These are phyloP conservation scores for Rhodotorula toruloides DNA, from an alignment of 768 basidiomycete genomes.

Conservation along the genomic window DNA sequence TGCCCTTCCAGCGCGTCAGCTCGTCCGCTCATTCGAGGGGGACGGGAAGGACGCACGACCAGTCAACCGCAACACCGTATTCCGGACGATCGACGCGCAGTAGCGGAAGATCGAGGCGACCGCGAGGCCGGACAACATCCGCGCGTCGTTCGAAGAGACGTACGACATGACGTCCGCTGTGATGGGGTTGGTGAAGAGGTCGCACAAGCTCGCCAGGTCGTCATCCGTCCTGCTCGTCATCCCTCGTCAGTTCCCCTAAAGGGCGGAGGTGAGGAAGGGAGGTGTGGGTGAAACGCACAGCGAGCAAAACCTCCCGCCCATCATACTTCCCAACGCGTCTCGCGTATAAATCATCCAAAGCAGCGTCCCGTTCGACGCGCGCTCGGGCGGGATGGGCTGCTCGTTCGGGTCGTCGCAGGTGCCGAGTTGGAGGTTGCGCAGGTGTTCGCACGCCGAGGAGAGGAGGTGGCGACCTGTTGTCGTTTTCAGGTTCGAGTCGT, in stretches of 20 bases:
- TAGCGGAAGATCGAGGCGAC: conserved; percentile 29
- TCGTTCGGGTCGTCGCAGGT: conserved; percentile 26
- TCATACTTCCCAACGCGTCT: conserved; percentile 9
- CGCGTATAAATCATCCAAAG: conserved; percentile 30
- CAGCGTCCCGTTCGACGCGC: conserved; percentile 20
- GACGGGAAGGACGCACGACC: conserved; percentile 1
- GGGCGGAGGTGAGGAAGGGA: not conserved
- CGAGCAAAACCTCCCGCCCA: conserved; percentile 1
- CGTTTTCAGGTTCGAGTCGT: not conserved
- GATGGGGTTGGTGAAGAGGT: conserved; percentile 19
- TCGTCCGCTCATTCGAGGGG: too few relatives aligned
- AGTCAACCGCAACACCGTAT: conserved; percentile 3
- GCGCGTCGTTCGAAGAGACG: conserved; percentile 17
- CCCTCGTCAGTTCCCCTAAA: not conserved
- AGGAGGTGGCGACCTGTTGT: conserved; percentile 21
- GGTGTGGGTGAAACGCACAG: conserved; percentile 2
- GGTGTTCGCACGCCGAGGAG: conserved; percentile 20
- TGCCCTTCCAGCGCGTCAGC: not conserved
- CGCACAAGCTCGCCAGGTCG: conserved; percentile 26
- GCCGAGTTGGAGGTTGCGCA: conserved; percentile 16
- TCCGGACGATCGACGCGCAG: conserved; percentile 5
- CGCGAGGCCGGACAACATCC: conserved; percentile 27
- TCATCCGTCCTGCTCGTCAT: conserved; percentile 7
- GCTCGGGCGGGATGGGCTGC: conserved; percentile 12
- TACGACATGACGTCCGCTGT: conserved; percentile 9